Conservation (phyloP, 306 rosid species). For the Lagenaria siceraria region DNA sequence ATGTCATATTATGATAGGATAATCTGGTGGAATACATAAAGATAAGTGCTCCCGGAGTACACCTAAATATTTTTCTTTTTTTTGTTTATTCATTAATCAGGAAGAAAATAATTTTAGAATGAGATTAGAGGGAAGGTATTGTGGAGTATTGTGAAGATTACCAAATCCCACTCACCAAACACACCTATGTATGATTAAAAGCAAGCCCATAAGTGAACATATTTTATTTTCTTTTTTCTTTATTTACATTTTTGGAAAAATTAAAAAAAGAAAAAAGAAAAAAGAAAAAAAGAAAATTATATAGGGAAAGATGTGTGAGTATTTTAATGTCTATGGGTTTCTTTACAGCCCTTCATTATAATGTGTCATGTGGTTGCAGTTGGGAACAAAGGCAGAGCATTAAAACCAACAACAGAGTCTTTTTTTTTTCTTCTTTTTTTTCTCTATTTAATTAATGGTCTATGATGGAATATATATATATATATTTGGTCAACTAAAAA, state of each 20-base stretch:
- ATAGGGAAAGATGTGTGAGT: conserved; percentile 8
- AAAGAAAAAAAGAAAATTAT: too few species aligned
- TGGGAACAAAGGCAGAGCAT: conserved; percentile 23
- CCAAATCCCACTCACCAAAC: conserved; percentile 23
- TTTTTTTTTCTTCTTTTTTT: background rate
- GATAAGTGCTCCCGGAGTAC: too few species aligned
- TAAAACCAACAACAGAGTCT: background rate
- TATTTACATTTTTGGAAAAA: background rate
- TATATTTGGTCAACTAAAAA: too few species aligned
- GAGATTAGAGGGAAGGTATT: conserved; percentile 9
- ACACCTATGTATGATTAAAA: conserved; percentile 18
- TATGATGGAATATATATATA: too few species aligned
- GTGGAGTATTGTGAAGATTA: conserved; percentile 8
- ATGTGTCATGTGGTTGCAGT: conserved; percentile 35
- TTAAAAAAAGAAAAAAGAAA: background rate
- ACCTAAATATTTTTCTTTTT: too few species aligned
- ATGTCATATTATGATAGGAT: too few species aligned
- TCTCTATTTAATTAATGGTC: too few species aligned
- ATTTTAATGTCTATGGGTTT: conserved; percentile 9
- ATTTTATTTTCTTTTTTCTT: background rate
- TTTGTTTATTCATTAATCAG: too few species aligned
- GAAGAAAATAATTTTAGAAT: too few species aligned
- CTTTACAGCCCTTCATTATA: conserved; percentile 16
- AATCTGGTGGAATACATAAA: too few species aligned
- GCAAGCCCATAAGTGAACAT: background rate